A percentile compares a stretch with the other conserved stretches of the same genome.
These are phyloP conservation scores for Pseudopyrenochaeta lycopersici DNA, from an alignment of 2,329 filamentous ascomycete species.

Conservation along the genomic window DNA sequence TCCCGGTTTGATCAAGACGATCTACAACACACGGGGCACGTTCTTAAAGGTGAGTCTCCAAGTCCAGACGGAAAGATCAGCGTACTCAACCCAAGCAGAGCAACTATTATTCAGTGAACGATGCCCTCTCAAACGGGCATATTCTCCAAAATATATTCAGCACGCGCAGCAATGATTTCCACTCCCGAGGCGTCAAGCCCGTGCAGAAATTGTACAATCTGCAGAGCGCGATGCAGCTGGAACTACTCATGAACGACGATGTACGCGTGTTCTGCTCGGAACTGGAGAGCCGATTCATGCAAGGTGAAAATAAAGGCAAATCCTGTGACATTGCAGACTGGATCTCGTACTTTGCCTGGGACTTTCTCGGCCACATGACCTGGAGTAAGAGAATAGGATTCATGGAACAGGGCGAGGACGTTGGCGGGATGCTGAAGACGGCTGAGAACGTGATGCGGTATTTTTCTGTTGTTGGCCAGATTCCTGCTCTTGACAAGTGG, in stretches of 20 bases:
- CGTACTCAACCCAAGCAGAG: conserved; percentile 22
- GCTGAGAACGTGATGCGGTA: conserved; percentile 45
- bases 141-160: conserved; percentile 44
- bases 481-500: conserved; percentile 38
- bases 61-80: background rate
- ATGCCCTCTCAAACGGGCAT: conserved; percentile 42
- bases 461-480: conserved; percentile 40
- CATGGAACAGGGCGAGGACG: conserved; percentile 51
- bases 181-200: conserved; percentile 33
- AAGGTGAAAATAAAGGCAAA: conserved; percentile 31
- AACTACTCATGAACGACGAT: conserved; percentile 38
- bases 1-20: conserved; percentile 39
- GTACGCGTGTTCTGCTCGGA: conserved; percentile 28
- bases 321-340: conserved; percentile 44
- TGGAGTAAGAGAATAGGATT: conserved; percentile 55
- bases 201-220: conserved; percentile 42
- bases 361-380: conserved; percentile 51
- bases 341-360: conserved; percentile 43
- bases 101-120: conserved; percentile 43
- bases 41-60: conserved; percentile 36
- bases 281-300: conserved; percentile 38
- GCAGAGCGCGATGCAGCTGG: conserved; percentile 34
- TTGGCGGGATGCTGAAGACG: conserved; percentile 48
- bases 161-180: conserved; percentile 42
- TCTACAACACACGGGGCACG: conserved; percentile 44